These are phyloP conservation scores for Sindora glabra DNA, from an alignment of 306 rosid species.

Conservation along the genomic window DNA sequence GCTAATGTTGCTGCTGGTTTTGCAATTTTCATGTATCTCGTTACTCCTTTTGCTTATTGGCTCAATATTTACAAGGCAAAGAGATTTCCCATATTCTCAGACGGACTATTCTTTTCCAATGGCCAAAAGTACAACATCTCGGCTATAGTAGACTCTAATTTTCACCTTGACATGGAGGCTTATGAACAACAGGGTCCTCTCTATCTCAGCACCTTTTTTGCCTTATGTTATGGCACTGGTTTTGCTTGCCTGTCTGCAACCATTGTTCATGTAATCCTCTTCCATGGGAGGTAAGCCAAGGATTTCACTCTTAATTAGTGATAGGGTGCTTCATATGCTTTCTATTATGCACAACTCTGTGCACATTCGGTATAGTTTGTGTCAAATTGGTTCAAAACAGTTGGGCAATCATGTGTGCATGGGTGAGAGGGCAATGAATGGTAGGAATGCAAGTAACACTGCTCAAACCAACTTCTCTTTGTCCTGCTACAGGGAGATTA, in stretches of 20 bases:
- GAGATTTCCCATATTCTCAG: conserved; percentile 73
- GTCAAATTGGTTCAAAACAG: no score
- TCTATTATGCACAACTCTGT: no score
- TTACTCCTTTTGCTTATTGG: conserved; percentile 59
- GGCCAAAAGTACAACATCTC: conserved; percentile 68
- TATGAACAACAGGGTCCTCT: conserved; percentile 59
- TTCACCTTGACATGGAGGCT: conserved; percentile 54
- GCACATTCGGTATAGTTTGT: no score
- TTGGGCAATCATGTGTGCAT: no score
- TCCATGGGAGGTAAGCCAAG: conserved; percentile 57
- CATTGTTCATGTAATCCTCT: conserved; percentile 60
- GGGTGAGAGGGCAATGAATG: no score
- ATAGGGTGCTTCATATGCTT: no score
- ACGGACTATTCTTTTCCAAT: conserved; percentile 49
- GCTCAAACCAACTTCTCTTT: no score
- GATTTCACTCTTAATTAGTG: neutral
- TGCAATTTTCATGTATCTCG: conserved; percentile 42
- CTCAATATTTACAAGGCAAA: conserved; percentile 50
- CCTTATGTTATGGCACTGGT: conserved; percentile 51
- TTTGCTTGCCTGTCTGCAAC: conserved; percentile 80
- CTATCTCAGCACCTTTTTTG: conserved; percentile 56
- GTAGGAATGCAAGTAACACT: no score
- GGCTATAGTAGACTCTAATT: conserved; percentile 49
- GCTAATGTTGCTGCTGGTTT: conserved; percentile 74
- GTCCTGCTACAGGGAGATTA: no score